Evolutionary conservation across 306 rosid genomes (phyloP).

Genomic region (Myrica gale): DNA sequence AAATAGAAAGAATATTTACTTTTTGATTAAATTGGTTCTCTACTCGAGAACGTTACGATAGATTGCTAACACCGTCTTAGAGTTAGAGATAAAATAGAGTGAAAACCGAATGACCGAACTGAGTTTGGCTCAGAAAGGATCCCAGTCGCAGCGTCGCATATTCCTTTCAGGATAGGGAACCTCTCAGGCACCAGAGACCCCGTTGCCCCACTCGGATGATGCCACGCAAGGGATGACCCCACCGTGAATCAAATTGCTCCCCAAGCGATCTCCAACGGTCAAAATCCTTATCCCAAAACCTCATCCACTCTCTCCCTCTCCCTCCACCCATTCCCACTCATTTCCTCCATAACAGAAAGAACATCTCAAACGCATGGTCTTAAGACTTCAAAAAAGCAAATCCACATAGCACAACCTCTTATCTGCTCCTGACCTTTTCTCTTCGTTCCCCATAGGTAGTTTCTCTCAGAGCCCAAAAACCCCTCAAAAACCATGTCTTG

Average conservation of each 20-base stretch:
- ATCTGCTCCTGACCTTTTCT: constrained; percentile 15
- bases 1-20: too few relatives aligned
- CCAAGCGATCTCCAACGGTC: constrained; percentile 33
- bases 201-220: not conserved
- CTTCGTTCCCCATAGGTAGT: not conserved
- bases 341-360: constrained; percentile 21
- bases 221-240: constrained; percentile 29
- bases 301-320: constrained; percentile 39
- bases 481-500: constrained; percentile 35
- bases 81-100: too few relatives aligned
- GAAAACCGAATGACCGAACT: too few relatives aligned
- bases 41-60: too few relatives aligned
- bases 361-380: constrained; percentile 22
- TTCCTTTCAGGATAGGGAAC: not conserved
- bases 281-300: constrained; percentile 56
- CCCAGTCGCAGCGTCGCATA: constrained; percentile 25
- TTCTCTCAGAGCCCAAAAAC: constrained; percentile 5
- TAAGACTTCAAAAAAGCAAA: constrained; percentile 19
- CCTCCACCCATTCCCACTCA: constrained; percentile 50
- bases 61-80: too few relatives aligned
- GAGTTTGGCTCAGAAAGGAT: not conserved
- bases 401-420: constrained; percentile 22
- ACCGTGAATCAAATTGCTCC: not conserved
- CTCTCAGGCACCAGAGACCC: not conserved
- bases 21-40: too few relatives aligned